phyloP scores from a whole-genome alignment of 1,139 yeast genomes.

The Lodderomyces margitis region DNA sequence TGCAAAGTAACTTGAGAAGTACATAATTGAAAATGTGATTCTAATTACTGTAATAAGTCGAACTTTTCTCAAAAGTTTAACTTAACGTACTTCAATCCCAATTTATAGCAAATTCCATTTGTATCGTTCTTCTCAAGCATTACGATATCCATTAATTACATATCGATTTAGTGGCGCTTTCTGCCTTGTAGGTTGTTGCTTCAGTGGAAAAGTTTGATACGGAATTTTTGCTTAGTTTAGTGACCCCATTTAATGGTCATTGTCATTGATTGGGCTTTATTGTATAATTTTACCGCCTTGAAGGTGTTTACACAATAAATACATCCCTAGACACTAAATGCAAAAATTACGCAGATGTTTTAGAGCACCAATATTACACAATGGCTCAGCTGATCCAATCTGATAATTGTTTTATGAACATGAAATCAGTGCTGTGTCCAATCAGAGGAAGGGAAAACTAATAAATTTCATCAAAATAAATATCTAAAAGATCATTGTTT shows the following conservation, averaged over 20 bases:
- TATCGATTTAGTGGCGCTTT: background rate
- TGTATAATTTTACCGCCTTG: background rate
- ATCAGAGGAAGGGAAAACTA: background rate
- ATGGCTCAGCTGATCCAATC: background rate
- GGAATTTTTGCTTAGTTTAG: too few species aligned
- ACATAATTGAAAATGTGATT: too few species aligned
- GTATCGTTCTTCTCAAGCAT: too few species aligned
- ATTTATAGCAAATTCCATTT: too few species aligned
- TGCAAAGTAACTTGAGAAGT: background rate
- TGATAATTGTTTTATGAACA: background rate
- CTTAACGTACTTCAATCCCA: too few species aligned
- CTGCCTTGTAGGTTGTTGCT: background rate
- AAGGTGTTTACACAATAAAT: background rate
- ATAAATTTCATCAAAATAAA: background rate
- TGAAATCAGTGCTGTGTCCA: background rate
- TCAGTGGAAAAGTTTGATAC: too few species aligned
- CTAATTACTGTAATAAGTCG: too few species aligned
- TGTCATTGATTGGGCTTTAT: background rate
- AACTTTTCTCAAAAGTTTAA: too few species aligned
- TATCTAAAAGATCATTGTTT: background rate
- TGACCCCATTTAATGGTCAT: too few species aligned
- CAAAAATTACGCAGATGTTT: background rate
- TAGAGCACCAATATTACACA: background rate
- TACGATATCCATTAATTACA: background rate
- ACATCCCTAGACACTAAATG: too few species aligned